Percentiles rank a stretch among this genome's conserved stretches.
phyloP scores from a whole-genome alignment of 2,329 filamentous ascomycete species.

The Lachnellula occidentalis region DNA sequence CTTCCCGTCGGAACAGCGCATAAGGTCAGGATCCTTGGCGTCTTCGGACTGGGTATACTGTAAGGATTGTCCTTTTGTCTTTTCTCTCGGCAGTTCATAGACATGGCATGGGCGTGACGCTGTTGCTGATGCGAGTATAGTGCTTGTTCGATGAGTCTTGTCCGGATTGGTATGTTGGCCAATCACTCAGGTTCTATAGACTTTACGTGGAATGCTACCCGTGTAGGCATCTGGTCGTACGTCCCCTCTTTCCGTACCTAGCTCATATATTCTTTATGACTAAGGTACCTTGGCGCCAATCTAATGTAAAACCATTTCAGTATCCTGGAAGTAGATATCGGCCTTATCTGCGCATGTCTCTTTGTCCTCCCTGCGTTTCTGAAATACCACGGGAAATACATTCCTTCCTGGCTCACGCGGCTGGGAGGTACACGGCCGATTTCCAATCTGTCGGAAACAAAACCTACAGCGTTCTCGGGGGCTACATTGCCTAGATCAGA shows the following conservation, averaged over 20 bases:
- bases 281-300: no score
- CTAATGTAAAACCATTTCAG: neutral
- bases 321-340: neutral
- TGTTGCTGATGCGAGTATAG: neutral
- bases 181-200: neutral
- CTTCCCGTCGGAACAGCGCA: neutral
- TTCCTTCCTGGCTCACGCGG: neutral
- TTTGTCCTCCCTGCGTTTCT: slow-evolving; percentile 3
- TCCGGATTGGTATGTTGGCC: neutral
- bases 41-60: neutral
- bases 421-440: neutral
- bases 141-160: neutral
- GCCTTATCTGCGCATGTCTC: slow-evolving; percentile 3
- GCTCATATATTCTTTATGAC: neutral
- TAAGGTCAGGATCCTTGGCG: neutral
- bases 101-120: no score
- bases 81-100: no score
- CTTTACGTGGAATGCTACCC: neutral
- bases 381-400: neutral
- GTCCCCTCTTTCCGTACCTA: no score
- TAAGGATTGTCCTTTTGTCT: neutral
- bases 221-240: slow-evolving; percentile 1
- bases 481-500: no score
- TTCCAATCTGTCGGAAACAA: neutral
- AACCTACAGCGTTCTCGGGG: neutral